phyloP scores from a whole-genome alignment of 169 alveolate species.

The Plasmodium sp. region DNA sequence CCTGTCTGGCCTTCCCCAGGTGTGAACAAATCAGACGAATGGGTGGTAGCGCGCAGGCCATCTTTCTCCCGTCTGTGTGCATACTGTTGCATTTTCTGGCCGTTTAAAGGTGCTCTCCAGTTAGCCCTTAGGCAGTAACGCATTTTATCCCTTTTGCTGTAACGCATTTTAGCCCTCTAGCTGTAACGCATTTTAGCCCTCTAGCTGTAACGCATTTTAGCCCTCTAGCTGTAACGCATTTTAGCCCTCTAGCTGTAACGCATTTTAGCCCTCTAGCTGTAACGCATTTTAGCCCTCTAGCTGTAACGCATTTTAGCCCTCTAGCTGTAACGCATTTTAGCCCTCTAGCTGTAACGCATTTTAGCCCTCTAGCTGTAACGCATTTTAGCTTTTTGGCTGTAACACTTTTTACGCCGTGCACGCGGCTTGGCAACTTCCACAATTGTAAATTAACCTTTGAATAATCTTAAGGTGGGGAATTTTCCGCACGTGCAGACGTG shows the following conservation, averaged over 20 bases:
- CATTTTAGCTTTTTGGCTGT: neutral
- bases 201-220: too few relatives aligned
- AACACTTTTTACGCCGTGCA: neutral
- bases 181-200: neutral
- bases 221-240: neutral
- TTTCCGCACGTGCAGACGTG: neutral
- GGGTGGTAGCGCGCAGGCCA: neutral
- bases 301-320: too few relatives aligned
- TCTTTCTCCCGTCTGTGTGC: neutral
- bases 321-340: neutral
- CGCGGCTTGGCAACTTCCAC: neutral
- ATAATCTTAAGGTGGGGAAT: neutral
- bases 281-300: neutral
- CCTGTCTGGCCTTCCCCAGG: neutral
- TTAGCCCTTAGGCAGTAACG: neutral
- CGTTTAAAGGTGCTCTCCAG: neutral
- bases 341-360: too few relatives aligned
- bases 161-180: neutral
- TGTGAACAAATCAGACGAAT: neutral
- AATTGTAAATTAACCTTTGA: slow-evolving; percentile 11
- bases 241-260: too few relatives aligned
- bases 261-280: neutral
- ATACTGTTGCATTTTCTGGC: neutral
- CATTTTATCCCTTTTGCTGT: neutral
- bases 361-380: neutral